phyloP scores from a whole-genome alignment of 805 yeast species.

The Saccharomycopsis amapae region DNA sequence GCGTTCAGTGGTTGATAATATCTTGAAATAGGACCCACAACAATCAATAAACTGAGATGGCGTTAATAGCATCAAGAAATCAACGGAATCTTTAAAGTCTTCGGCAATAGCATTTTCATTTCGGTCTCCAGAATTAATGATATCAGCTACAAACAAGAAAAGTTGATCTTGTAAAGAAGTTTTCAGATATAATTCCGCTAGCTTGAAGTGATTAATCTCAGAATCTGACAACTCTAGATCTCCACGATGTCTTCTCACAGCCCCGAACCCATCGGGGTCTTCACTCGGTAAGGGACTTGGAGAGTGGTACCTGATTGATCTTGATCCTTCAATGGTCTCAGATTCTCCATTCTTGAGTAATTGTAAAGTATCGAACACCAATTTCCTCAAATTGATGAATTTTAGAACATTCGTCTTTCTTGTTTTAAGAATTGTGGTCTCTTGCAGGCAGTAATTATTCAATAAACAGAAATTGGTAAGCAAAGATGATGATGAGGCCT shows the following conservation, averaged over 20 bases:
- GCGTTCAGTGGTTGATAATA: background rate
- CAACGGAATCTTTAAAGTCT: background rate
- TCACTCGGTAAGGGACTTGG: background rate
- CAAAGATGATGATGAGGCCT: background rate
- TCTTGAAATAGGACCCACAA: background rate
- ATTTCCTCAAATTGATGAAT: no score
- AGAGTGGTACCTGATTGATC: no score
- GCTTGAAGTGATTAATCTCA: background rate
- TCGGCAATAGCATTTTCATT: background rate
- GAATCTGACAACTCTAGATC: background rate
- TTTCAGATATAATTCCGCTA: background rate
- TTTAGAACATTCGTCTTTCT: no score
- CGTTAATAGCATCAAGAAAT: background rate
- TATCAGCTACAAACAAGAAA: background rate
- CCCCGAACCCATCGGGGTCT: background rate
- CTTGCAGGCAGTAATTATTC: background rate
- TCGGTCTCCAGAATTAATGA: no score
- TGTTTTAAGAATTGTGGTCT: background rate
- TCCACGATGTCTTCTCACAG: background rate
- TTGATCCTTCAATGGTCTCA: no score
- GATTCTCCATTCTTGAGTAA: no score
- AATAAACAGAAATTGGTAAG: background rate
- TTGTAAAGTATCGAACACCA: no score
- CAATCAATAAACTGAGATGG: conserved; percentile 1
- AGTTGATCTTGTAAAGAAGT: background rate